These are phyloP conservation scores for Perkinsus chesapeaki DNA, from an alignment of 169 alveolate genomes.

Conservation along the genomic window DNA sequence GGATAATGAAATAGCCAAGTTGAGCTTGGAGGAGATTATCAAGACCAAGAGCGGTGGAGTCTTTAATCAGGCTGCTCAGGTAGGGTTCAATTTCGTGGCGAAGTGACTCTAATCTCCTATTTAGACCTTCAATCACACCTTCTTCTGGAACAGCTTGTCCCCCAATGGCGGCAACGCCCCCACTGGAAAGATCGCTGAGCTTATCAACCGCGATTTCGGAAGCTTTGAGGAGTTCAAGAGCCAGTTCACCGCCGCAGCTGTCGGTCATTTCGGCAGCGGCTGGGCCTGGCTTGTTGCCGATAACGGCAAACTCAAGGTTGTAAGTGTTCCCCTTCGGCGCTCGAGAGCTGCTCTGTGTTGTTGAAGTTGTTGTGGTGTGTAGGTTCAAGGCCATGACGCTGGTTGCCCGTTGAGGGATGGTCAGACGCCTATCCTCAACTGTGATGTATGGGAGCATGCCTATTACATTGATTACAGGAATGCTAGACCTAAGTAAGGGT, in stretches of 20 bases:
- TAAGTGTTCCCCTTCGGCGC: neutral
- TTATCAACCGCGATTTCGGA: conserved; percentile 74
- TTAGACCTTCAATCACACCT: conserved; percentile 83
- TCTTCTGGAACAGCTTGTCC: conserved; percentile 85
- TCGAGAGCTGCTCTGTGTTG: neutral
- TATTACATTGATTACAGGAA: conserved; percentile 55
- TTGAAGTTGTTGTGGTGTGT: neutral
- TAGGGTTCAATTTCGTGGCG: neutral
- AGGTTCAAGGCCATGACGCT: conserved; percentile 30
- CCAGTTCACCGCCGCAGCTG: conserved; percentile 63
- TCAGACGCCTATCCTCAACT: conserved; percentile 57
- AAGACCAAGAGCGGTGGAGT: conserved; percentile 44
- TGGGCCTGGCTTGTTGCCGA: conserved; percentile 96
- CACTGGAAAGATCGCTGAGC: conserved; percentile 56
- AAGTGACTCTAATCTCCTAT: neutral
- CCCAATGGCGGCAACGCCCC: conserved; percentile 85
- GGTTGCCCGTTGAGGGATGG: conserved; percentile 20
- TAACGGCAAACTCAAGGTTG: conserved; percentile 72
- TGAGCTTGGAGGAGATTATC: conserved; percentile 32
- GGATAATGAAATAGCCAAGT: conserved; percentile 32
- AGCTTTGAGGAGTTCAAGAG: conserved; percentile 63
- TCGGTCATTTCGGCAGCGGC: conserved; percentile 92
- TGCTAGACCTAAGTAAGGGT: conserved; percentile 5
- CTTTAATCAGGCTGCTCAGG: conserved; percentile 52
- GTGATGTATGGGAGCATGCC: conserved; percentile 93